Evolutionary conservation across 805 yeast genomes (phyloP).

Genomic region (Metschnikowia amazonensis): DNA sequence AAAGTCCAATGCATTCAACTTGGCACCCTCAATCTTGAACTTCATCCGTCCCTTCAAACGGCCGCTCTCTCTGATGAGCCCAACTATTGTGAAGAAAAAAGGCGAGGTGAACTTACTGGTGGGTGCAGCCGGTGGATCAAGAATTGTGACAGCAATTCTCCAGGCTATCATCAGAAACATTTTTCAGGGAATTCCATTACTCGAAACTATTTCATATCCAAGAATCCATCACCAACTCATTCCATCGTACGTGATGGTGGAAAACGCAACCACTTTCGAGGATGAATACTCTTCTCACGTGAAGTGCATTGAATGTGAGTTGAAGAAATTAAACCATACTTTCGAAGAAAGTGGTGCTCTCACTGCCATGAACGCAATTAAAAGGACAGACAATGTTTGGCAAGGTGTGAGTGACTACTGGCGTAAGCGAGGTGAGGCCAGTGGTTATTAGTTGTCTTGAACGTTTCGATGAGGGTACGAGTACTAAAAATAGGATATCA

Average conservation of each 20-base stretch:
- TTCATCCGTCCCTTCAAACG: slow-evolving; percentile 71
- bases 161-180: slow-evolving; percentile 72
- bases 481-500: neutral
- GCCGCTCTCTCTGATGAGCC: slow-evolving; percentile 82
- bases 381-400: slow-evolving; percentile 42
- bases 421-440: slow-evolving; percentile 78
- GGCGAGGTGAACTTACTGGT: slow-evolving; percentile 48
- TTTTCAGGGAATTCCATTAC: slow-evolving; percentile 52
- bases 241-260: slow-evolving; percentile 66
- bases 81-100: slow-evolving; percentile 48
- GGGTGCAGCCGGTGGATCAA: slow-evolving; percentile 94
- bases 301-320: slow-evolving; percentile 26
- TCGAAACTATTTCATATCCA: slow-evolving; percentile 74
- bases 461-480: neutral
- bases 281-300: slow-evolving; percentile 21
- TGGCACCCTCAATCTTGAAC: slow-evolving; percentile 78
- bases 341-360: slow-evolving; percentile 34
- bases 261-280: slow-evolving; percentile 42
- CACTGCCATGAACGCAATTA: slow-evolving; percentile 42
- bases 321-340: slow-evolving; percentile 37
- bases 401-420: slow-evolving; percentile 87
- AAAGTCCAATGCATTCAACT: slow-evolving; percentile 68
- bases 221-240: slow-evolving; percentile 86
- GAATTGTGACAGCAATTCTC: slow-evolving; percentile 77
- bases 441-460: slow-evolving; percentile 45